A percentile compares a stretch with the other conserved stretches of the same genome.
Evolutionary conservation across 495 filamentous ascomycete species (phyloP).

Genomic region (Elaphomyces granulatus): DNA sequence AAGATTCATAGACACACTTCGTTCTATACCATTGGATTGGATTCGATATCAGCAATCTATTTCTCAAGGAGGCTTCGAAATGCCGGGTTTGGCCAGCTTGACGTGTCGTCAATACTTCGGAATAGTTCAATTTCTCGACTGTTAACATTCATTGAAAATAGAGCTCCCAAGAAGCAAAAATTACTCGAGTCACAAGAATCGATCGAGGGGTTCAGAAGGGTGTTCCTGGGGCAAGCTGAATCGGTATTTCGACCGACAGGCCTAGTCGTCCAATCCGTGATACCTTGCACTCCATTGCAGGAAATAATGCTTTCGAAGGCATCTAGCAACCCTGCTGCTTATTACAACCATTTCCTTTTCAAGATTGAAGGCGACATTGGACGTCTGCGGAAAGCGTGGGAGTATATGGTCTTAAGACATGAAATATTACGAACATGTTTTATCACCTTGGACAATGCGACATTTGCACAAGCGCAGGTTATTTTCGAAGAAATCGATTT

Average conservation of each 20-base stretch:
- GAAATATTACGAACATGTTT: conserved; percentile 52
- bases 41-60: conserved; percentile 68
- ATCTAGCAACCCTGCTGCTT: conserved; percentile 23
- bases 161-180: neutral
- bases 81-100: conserved; percentile 26
- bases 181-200: neutral
- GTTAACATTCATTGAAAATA: conserved; percentile 19
- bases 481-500: conserved; percentile 23
- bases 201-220: neutral
- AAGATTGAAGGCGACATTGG: conserved; percentile 29
- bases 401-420: conserved; percentile 37
- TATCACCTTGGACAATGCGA: conserved; percentile 31
- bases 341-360: conserved; percentile 42
- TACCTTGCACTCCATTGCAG: conserved; percentile 72
- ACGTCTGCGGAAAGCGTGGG: conserved; percentile 32
- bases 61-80: conserved; percentile 39
- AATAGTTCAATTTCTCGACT: conserved; percentile 45
- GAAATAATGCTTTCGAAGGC: conserved; percentile 57
- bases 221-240: neutral
- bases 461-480: conserved; percentile 44
- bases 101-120: conserved; percentile 49
- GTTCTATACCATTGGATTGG: conserved; percentile 54
- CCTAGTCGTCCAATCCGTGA: conserved; percentile 33
- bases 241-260: conserved; percentile 12
- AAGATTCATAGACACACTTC: conserved; percentile 35